Base-by-base conservation (phyloP, 129 eudicot species). In the Rutidosis leptorrhynchoides region DNA sequence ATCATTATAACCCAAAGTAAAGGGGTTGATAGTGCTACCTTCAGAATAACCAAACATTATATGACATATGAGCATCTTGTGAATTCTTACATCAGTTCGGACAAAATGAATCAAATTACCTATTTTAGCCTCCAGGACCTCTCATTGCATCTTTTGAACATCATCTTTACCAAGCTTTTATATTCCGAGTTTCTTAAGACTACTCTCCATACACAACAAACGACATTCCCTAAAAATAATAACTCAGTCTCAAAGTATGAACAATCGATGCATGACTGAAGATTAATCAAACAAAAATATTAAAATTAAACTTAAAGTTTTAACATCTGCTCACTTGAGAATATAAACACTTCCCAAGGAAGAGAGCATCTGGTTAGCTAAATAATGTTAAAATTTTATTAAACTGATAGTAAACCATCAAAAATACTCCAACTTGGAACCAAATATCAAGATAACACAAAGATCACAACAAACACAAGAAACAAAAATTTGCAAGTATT, bases 71-170 rank as follows among this genome's bases (percentile, higher is more conserved):
- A 49, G 55, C 55, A 49, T 49, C 24, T 49, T 49, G 32, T 55
- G 7, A 55, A 3, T 22, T 23, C 60, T 55, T 55, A 88, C 98
- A 65, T 91, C 77, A 76, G 88, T 92, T 19, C 96, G 79, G 87
- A 92, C 84, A 51, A 75, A 83, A 70, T 85, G 95, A 55, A 92
- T 88, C 98, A 96, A 92, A 67, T 85, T 85, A 60, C 98, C 98
- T 51, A 92, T 92, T 78, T 92, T 92, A 52, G 96, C 87, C 84
- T 92, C 98, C 71, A 92, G 67, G 69, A 76, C 84, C 71, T 92
- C 98, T 96, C 98, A 92, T 66, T 80, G 96, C 98, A 92, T 85
- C 83, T 67, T 92, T 58, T 92, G 98, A 24, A 92, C 98, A 68
- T 92, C 98, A 11, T 92, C 98, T 80, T 88, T 92, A 64, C 83